Conservation (phyloP, 371 early-diverging fungal genomes). For the Syncephalastrum racemosum region DNA sequence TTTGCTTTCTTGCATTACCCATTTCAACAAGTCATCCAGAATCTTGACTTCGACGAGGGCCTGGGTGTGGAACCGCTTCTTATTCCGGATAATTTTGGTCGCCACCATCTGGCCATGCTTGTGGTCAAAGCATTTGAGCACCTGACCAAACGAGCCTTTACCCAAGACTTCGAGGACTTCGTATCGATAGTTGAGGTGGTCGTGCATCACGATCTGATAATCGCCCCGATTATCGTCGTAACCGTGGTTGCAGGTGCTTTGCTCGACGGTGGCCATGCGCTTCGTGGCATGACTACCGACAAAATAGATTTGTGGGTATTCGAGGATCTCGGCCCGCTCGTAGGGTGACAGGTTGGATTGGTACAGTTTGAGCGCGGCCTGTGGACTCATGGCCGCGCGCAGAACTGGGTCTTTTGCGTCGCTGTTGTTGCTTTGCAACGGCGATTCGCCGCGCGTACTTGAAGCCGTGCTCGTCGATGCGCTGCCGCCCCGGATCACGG, state of each 20-base stretch:
- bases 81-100: conserved; percentile 88
- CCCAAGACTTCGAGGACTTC: conserved; percentile 81
- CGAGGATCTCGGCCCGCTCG: conserved; percentile 83
- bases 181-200: conserved; percentile 83
- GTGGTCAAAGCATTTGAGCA: conserved; percentile 82
- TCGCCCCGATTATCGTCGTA: conserved; percentile 89
- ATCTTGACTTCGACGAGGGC: conserved; percentile 87
- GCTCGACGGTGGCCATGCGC: conserved; percentile 44
- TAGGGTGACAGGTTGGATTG: conserved; percentile 69
- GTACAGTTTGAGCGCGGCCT: conserved; percentile 58
- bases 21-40: conserved; percentile 59
- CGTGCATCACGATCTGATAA: conserved; percentile 70
- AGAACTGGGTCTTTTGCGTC: conserved; percentile 15
- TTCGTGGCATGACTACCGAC: conserved; percentile 75
- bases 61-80: conserved; percentile 85
- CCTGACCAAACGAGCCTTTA: conserved; percentile 93
- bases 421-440: background rate
- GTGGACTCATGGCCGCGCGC: conserved; percentile 45
- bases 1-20: conserved; percentile 22
- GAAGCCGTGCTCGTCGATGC: conserved; percentile 13
- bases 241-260: conserved; percentile 60
- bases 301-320: conserved; percentile 82
- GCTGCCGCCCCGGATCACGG: conserved; percentile 22
- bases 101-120: conserved; percentile 75
- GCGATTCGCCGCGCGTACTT: conserved; percentile 13